Percentiles rank a stretch among this genome's conserved stretches.
These are phyloP conservation scores for Sophora flavescens DNA, from an alignment of 306 rosid species.

Conservation along the genomic window DNA sequence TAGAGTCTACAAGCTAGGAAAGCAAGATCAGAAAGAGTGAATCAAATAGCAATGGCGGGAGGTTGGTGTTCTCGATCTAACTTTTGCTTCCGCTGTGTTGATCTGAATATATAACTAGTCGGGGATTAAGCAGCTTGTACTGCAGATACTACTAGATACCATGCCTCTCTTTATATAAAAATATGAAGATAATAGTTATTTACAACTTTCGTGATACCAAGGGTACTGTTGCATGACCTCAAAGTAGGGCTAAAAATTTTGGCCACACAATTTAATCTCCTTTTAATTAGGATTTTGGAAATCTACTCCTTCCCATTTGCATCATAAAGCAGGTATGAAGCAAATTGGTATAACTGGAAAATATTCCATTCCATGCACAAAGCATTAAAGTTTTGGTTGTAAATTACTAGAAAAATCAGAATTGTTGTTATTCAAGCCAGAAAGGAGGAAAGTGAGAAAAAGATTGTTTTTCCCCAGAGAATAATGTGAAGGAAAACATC, in stretches of 20 bases:
- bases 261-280: neutral
- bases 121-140: neutral
- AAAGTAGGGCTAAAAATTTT: neutral
- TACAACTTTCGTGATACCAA: no score
- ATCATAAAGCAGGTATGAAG: neutral
- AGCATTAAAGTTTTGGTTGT: no score
- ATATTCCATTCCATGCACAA: constrained; percentile 1
- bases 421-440: constrained; percentile 4
- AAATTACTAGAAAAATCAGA: neutral
- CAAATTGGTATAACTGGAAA: neutral
- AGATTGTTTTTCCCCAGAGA: neutral
- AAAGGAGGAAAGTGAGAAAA: no score
- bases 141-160: neutral
- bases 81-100: no score
- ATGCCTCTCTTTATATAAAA: neutral
- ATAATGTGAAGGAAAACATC: constrained; percentile 3
- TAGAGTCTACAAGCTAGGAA: no score
- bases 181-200: no score
- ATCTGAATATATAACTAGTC: neutral
- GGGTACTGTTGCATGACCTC: no score
- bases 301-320: neutral
- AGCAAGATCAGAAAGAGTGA: no score
- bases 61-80: no score
- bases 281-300: constrained; percentile 11
- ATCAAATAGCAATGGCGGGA: no score